A percentile compares a stretch with the other conserved stretches of the same genome.
Evolutionary conservation across 2,329 filamentous ascomycete genomes (phyloP).

Genomic region (Aspergillus pseudoviridinutans): DNA sequence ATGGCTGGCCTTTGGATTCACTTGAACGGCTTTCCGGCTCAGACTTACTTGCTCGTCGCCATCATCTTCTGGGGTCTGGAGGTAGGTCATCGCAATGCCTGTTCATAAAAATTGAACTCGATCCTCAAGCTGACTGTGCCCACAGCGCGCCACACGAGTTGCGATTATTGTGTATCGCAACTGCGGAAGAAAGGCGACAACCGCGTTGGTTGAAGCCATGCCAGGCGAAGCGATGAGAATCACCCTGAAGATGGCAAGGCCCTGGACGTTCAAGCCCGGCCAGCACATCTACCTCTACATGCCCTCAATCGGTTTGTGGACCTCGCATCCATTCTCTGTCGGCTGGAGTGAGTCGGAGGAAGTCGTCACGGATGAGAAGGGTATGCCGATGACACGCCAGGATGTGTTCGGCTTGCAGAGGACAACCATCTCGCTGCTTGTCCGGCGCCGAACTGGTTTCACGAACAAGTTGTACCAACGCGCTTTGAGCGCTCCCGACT

Average conservation of each 20-base stretch:
- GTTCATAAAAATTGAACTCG: background rate
- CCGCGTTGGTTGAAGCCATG: slow-evolving; percentile 63
- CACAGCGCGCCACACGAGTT: slow-evolving; percentile 56
- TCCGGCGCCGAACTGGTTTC: slow-evolving; percentile 83
- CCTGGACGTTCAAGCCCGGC: slow-evolving; percentile 63
- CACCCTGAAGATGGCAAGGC: slow-evolving; percentile 65
- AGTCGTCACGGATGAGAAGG: slow-evolving; percentile 41
- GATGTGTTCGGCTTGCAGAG: slow-evolving; percentile 50
- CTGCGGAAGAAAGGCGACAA: slow-evolving; percentile 55
- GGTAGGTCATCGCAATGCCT: slow-evolving; percentile 18
- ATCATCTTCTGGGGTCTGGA: slow-evolving; percentile 76
- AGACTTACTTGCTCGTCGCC: slow-evolving; percentile 70
- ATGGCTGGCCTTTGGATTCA: slow-evolving; percentile 77
- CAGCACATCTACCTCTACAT: slow-evolving; percentile 74
- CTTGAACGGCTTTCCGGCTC: slow-evolving; percentile 64
- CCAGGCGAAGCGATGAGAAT: slow-evolving; percentile 67
- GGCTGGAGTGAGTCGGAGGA: slow-evolving; percentile 65
- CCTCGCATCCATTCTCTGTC: slow-evolving; percentile 74
- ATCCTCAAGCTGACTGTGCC: slow-evolving; percentile 7
- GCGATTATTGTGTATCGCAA: slow-evolving; percentile 63
- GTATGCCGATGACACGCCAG: slow-evolving; percentile 44
- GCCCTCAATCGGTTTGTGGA: slow-evolving; percentile 62
- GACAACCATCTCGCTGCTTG: slow-evolving; percentile 71
- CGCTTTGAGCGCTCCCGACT: slow-evolving; percentile 53
- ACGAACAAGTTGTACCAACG: slow-evolving; percentile 75